Conservation (phyloP, 2,329 filamentous ascomycete genomes). For the Cryoendolithus antarcticus region DNA sequence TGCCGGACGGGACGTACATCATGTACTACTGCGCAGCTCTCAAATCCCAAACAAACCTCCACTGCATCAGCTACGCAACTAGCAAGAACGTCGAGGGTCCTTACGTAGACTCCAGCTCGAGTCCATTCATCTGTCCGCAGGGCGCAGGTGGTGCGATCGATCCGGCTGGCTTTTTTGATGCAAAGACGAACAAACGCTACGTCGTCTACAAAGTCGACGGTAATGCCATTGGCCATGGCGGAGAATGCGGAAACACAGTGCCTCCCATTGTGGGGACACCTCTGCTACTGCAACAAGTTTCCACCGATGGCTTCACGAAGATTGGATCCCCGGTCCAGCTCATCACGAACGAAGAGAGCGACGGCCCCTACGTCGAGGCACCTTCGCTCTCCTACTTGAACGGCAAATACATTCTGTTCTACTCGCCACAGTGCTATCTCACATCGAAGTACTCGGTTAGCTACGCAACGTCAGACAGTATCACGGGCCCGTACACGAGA, state of each 20-base stretch:
- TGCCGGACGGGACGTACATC: constrained; percentile 20
- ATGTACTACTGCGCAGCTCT: constrained; percentile 18
- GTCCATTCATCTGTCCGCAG: constrained; percentile 16
- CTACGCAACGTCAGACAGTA: constrained; percentile 15
- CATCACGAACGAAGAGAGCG: constrained; percentile 15
- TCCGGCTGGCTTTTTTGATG: constrained; percentile 14
- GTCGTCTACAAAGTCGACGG: constrained; percentile 21
- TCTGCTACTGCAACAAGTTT: constrained; percentile 19
- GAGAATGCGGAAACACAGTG: constrained; percentile 16
- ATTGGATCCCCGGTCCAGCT: constrained; percentile 13
- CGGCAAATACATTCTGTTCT: constrained; percentile 22
- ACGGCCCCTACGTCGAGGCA: constrained; percentile 22
- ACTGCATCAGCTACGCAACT: constrained; percentile 19
- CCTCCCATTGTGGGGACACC: constrained; percentile 15
- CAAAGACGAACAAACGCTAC: constrained; percentile 11
- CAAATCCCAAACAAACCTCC: constrained; percentile 5
- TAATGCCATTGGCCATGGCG: constrained; percentile 17
- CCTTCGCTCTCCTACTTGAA: constrained; percentile 16
- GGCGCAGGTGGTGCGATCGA: constrained; percentile 19
- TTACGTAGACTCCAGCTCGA: constrained; percentile 13
- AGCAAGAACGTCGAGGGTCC: constrained; percentile 15
- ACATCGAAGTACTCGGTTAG: constrained; percentile 17
- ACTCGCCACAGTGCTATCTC: constrained; percentile 19
- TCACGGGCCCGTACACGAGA: constrained; percentile 16
- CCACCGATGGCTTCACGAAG: constrained; percentile 13